These are phyloP conservation scores for Aspergillus tubingensis DNA, from an alignment of 2,329 filamentous ascomycete genomes.

Conservation along the genomic window DNA sequence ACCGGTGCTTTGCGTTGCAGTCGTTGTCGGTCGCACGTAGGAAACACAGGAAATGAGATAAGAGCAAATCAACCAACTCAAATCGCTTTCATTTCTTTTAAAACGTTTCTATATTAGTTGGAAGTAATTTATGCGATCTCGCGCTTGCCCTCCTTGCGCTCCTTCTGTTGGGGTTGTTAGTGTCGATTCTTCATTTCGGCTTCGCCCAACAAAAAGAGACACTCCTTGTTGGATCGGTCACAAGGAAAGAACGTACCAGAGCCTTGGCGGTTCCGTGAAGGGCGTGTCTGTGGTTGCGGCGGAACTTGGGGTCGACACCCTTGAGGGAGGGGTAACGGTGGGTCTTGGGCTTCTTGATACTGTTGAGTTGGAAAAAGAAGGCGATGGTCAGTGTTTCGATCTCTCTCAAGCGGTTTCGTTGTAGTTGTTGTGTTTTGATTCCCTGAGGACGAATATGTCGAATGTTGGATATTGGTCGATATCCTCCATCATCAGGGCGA, in stretches of 20 bases:
- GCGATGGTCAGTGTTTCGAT: conserved; percentile 24
- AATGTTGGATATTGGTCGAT: conserved; percentile 4
- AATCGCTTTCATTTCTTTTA: conserved; percentile 36
- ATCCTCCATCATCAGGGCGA: neutral
- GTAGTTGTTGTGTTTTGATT: neutral
- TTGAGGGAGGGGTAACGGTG: conserved; percentile 98
- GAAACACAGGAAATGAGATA: neutral
- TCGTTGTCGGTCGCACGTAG: neutral
- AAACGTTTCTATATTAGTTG: conserved; percentile 33
- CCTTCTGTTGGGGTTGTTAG: conserved; percentile 70
- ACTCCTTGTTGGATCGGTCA: neutral
- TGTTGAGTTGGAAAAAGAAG: conserved; percentile 45
- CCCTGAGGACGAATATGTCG: neutral
- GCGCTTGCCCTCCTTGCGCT: conserved; percentile 94
- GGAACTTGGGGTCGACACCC: conserved; percentile 99
- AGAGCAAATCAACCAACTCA: conserved; percentile 29
- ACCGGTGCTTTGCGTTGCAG: too few species aligned
- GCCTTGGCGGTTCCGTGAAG: conserved; percentile 98
- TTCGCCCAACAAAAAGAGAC: neutral
- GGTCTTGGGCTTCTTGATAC: conserved; percentile 99
- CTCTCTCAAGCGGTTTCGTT: neutral
- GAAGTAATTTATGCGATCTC: conserved; percentile 68
- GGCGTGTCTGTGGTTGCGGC: conserved; percentile 99
- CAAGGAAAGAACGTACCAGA: conserved; percentile 67
- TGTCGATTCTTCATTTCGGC: conserved; percentile 5